Evolutionary conservation across 1,284 basidiomycete genomes (phyloP), one percentile per base, ranked within the genome.

Genomic region (Gymnopus androsaceus): DNA sequence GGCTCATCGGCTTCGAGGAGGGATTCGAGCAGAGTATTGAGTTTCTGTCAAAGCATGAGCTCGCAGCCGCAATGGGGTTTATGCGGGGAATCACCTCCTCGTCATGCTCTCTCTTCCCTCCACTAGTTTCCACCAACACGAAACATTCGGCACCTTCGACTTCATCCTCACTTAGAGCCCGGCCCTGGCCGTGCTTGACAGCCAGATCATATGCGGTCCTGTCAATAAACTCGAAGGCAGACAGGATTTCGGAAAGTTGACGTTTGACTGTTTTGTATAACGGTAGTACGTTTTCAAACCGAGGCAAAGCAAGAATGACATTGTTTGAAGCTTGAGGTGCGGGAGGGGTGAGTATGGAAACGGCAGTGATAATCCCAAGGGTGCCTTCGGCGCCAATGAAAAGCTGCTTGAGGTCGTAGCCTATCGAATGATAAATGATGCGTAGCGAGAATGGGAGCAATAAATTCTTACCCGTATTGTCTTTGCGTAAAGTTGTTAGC

Each of bases 341-440:
- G 15, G 93, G 87, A 0, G 96, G 93, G n/a, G 95, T 94, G 56
- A 97, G 80, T 64, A 99, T 96, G 7, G 95, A 96, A 23, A 98
- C 91, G 38, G 86, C 97, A 4, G 97, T 99, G 59, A 99, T 89
- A 58, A 99, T 80, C 46, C 97, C 96, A 30, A 99, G 86, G 0
- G 95, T 96, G 52, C 97, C 97, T 71, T 99, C 97, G 9, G 92
- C 90, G 19, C 97, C 97, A 64, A 99, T 98, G 73, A 99, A 99
- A 6, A 99, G 83, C 70, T 99, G 97, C 73, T 99, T 99, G 49
- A 99, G 79, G 71, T 99, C 97, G 69, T 98, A 96, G n/a, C 96
- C 94, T 94, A 62, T 25, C 49, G 21, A 27, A n/a, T 31, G 28
- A 33, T 15, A 5, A 30, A n/a, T 48, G 25, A 21, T 21, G 15